Evolutionary conservation across 805 yeast genomes (phyloP), one percentile per base, ranked within the genome.

Genomic region (Kuraishia piskuri): DNA sequence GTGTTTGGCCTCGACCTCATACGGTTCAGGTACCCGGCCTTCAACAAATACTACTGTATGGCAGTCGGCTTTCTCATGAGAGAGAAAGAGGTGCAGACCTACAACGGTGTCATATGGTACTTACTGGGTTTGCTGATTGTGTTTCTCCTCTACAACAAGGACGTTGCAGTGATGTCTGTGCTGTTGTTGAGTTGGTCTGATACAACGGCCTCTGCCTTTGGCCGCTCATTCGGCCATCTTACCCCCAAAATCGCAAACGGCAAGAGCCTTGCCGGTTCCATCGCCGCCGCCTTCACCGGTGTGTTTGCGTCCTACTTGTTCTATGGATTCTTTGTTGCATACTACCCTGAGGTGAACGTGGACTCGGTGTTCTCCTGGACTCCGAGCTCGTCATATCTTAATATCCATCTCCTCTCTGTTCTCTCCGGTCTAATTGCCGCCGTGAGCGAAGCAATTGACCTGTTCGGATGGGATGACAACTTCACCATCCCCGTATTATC

Each of bases 111-210:
- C 9, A 77, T 90, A 51, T 94, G 90, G 87, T 94, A 90, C 66
- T 71, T 90, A 44, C 73, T 87, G 1, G 99, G 99, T 4, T 71
- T 90, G 49, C 71, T 82, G 23, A 70, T 89, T 57, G 89, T 90
- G 9, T 88, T 90, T 62, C 57, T 76, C 1, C 67, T 82, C 22
- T 85, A 82, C 61, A 83, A 92, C 14, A 89, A 90, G 69, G 99
- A 94, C 63, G 83, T 94, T 50, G 75, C 85, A 0, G 73, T 91
- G 24, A 76, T 90, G 72, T 76, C 96, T 22, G 82, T 90, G 2
- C 74, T 90, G 58, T 73, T 92, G 51, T 77, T 94, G 57, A 88
- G 97, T 63, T 94, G 98, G 98, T 90, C 96, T 4, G 99, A 94
- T 65, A 90, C 98, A 9, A 92, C 97, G 2, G 99, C 99, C 2